Evolutionary conservation across 148 eudicot species (phyloP).

Genomic region (Silene uniflora): DNA sequence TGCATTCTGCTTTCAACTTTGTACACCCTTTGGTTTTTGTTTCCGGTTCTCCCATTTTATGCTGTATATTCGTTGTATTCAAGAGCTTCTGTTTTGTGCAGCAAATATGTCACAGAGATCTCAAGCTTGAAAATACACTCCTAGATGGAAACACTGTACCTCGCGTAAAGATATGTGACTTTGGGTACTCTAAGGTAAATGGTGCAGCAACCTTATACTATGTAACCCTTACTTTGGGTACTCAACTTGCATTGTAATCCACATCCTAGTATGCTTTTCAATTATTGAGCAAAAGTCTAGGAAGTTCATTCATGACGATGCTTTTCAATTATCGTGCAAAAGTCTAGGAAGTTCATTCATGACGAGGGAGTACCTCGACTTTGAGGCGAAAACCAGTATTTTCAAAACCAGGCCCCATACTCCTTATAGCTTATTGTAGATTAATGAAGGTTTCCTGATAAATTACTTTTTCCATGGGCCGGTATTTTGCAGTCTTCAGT

Average conservation of each 20-base stretch:
- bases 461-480: conserved; percentile 4
- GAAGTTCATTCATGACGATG: no score
- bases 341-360: no score
- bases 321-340: no score
- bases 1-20: not conserved
- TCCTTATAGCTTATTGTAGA: conserved; percentile 17
- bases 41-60: not conserved
- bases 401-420: conserved; percentile 22
- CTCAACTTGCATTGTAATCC: not conserved
- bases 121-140: conserved; percentile 81
- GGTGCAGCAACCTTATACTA: not conserved
- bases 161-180: conserved; percentile 85
- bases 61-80: not conserved
- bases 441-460: not conserved
- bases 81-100: conserved; percentile 25
- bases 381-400: not conserved
- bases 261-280: no score
- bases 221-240: conserved; percentile 17
- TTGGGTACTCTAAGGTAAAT: conserved; percentile 87
- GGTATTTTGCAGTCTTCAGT: conserved; percentile 59
- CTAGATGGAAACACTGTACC: conserved; percentile 90
- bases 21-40: not conserved
- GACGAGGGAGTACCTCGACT: no score
- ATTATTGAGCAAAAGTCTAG: no score
- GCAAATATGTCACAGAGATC: conserved; percentile 93